Base-by-base conservation (phyloP, 2,329 filamentous ascomycete species). In the Aspergillus fumigatiaffinis region DNA sequence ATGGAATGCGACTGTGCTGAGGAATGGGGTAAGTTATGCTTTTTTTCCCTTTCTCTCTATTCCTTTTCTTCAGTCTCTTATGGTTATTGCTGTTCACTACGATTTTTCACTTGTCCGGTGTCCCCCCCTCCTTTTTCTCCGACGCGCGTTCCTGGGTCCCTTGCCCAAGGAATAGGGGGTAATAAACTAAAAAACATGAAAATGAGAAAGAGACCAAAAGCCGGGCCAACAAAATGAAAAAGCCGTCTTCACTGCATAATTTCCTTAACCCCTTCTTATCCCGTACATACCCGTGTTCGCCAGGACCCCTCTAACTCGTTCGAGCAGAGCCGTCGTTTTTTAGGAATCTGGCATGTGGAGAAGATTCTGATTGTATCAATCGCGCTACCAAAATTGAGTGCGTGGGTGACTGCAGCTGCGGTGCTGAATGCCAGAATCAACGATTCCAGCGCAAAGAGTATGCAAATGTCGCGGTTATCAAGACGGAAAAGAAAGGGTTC, bases 341-440 rank as follows among this genome's bases (percentile, higher is more conserved):
- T 60, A 75, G 70, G 56, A 99, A 99, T 73, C 77, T 88, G 76
- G 92, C 94, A 51, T 99, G 94, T 74, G 93, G 91, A 63, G 92
- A 97, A 68, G 91, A 97, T 75, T 96, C 92, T 17, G 93, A 97
- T 75, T 99, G 94, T 77, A 99, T 99, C 81, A 99, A 99, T 75
- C 90, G 94, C 68, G 90, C 91, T 57, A 97, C 93, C 57, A 97
- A 97, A 76, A 96, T 97, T 85, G 94, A 99, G 78, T 99, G 94
- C 73, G 83, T 90, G 38, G 86, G 86, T 60, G 89, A 92, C 65
- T 94, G 92, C 75, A 90, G 91, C 70, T 99, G 94, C 74, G 92
- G 92, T 54, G 80, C 85, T 41, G 86, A 85, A 51, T 99, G 94
- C 74, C 90, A 96, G 73, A 99, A 99, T 71, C 92, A 96, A 75